These are phyloP conservation scores for Umbellularia californica DNA, from an alignment of 164 flowering plant genomes.

Conservation along the genomic window DNA sequence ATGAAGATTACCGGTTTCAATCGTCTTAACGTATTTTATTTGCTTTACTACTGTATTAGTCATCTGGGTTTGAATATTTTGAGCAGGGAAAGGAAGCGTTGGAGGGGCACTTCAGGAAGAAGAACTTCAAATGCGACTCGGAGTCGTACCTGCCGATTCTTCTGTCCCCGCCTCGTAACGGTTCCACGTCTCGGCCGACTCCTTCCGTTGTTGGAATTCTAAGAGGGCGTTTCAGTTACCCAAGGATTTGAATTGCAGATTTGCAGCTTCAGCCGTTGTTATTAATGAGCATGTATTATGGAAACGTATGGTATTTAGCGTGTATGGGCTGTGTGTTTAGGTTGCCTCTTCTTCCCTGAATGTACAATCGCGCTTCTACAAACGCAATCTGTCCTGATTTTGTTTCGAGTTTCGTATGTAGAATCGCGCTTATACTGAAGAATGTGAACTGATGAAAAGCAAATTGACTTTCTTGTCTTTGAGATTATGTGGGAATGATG, in stretches of 20 bases:
- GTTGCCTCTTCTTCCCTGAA: no score
- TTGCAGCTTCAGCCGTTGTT: not conserved
- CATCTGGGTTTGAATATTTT: not conserved
- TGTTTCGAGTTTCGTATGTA: not conserved
- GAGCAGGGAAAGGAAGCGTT: constrained; percentile 30
- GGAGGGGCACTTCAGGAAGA: constrained; percentile 21
- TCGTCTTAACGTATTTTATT: not conserved
- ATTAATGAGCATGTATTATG: not conserved
- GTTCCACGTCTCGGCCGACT: constrained; percentile 9
- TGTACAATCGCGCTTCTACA: not conserved
- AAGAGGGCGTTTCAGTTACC: not conserved
- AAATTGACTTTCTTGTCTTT: no score
- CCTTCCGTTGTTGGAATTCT: not conserved
- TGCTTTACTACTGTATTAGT: not conserved
- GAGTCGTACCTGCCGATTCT: constrained; percentile 35
- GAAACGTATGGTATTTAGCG: not conserved
- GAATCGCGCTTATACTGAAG: not conserved
- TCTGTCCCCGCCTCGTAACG: constrained; percentile 38
- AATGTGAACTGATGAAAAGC: no score
- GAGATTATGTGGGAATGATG: no score
- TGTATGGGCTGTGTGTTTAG: no score
- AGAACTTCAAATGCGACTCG: constrained; percentile 23
- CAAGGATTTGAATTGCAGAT: not conserved
- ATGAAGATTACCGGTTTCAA: not conserved
- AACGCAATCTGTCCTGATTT: not conserved